Conservation (phyloP, 108 stramenopile genomes). For the Stephanodiscus triporus region DNA sequence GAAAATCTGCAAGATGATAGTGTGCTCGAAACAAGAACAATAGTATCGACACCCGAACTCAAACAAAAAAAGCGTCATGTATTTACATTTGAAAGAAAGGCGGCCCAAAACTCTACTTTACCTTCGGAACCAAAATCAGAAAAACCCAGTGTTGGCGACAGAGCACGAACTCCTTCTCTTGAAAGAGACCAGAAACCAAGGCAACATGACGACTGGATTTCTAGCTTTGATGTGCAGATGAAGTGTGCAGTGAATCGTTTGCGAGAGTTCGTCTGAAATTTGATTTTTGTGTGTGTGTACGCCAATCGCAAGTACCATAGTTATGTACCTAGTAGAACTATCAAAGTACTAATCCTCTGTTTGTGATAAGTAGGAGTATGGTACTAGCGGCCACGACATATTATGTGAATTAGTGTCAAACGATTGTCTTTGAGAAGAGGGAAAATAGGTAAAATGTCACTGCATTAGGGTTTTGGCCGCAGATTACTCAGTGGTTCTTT, state of each 20-base stretch:
- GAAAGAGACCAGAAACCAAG: conserved; percentile 1
- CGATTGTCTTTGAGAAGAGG: no score
- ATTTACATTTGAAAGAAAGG: conserved; percentile 30
- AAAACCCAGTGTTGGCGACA: neutral
- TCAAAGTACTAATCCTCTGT: no score
- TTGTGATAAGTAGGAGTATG: no score
- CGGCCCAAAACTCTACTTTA: neutral
- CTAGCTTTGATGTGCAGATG: conserved; percentile 41
- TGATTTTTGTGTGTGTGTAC: no score
- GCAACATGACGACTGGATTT: conserved; percentile 28
- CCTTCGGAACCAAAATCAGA: neutral
- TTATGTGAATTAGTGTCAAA: no score
- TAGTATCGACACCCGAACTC: neutral
- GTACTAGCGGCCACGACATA: no score
- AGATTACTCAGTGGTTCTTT: no score
- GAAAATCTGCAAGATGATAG: neutral
- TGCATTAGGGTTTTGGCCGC: no score
- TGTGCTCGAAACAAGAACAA: neutral
- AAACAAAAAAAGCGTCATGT: conserved; percentile 21
- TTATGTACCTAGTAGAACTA: no score
- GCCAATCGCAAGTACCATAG: no score
- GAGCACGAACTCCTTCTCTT: neutral
- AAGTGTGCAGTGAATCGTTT: conserved; percentile 24
- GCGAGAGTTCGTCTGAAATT: conserved; percentile 11
- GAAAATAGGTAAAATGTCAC: no score